Percentiles rank a stretch among this genome's conserved stretches.
Conservation (phyloP, 2,329 filamentous ascomycete genomes). For the Lachnellula arida region DNA sequence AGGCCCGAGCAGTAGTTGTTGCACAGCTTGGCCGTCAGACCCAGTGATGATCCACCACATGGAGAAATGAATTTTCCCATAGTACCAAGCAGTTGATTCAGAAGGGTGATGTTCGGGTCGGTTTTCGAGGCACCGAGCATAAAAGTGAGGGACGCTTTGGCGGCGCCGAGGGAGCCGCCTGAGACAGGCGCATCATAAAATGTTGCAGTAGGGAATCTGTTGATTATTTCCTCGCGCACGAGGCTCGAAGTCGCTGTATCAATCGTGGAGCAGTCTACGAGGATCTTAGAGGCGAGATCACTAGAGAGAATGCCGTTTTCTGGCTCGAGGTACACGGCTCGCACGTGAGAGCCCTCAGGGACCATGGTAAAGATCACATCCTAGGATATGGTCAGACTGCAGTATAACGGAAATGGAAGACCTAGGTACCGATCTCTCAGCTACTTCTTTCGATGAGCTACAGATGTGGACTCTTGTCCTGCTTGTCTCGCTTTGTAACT, state of each 20-base stretch:
- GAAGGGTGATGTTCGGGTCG: slow-evolving; percentile 37
- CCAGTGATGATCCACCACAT: slow-evolving; percentile 51
- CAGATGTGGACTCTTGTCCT: no score
- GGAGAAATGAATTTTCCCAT: slow-evolving; percentile 52
- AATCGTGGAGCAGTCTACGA: slow-evolving; percentile 71
- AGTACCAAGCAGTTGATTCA: slow-evolving; percentile 41
- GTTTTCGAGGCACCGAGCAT: slow-evolving; percentile 32
- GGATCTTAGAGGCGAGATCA: slow-evolving; percentile 41
- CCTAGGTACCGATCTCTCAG: slow-evolving; percentile 54
- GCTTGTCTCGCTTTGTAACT: no score
- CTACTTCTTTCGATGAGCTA: slow-evolving; percentile 47
- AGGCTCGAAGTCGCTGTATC: slow-evolving; percentile 54
- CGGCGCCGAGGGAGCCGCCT: slow-evolving; percentile 33
- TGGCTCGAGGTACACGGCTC: slow-evolving; percentile 51
- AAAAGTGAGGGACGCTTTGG: slow-evolving; percentile 34
- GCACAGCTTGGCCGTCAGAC: slow-evolving; percentile 54
- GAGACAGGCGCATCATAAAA: slow-evolving; percentile 37
- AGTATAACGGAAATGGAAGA: no score
- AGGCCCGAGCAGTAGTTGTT: slow-evolving; percentile 58
- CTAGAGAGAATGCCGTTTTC: slow-evolving; percentile 46
- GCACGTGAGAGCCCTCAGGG: slow-evolving; percentile 63
- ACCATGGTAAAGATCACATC: slow-evolving; percentile 64
- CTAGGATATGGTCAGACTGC: slow-evolving; percentile 34
- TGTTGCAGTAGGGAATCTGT: slow-evolving; percentile 9
- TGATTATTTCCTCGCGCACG: slow-evolving; percentile 6